Evolutionary conservation across 257 asterid genomes (phyloP), one percentile per base, ranked within the genome.

Genomic region (Galeopsis tetrahit): DNA sequence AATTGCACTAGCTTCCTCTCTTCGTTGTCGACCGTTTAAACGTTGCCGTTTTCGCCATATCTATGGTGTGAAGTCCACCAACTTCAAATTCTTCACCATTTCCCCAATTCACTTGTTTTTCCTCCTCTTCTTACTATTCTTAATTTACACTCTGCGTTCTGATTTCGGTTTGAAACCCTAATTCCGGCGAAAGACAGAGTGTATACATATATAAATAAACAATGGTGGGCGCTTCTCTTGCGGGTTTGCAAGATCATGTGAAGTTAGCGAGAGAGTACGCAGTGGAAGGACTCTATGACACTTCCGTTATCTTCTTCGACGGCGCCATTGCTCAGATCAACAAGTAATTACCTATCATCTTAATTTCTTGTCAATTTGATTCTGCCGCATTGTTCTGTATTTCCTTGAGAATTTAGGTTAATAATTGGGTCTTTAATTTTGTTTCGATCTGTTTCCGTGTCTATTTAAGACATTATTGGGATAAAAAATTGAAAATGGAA

Each of bases 291-390:
- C 94, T 89, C 11, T 93, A 91, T 58, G 98, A 90, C 63, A 89
- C 96, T 57, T 84, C 97, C 9, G 66, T 93, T 33, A 91, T 93
- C 85, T 93, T 93, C 92, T 93, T 93, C 86, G 98, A 93, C 72
- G 98, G 97, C 46, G 94, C 96, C 70, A 87, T 93, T 80, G 96
- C 97, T 73, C 98, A 91, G 91, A 93, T 93, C 90, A 91, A 91
- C 87, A 91, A 89, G 98, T 93, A 89, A 36, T 10, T 42, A 13
- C 51, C 72, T 52, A 38, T 78, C 52, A 3, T 42, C 49, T 59
- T 15, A 46, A 48, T 40, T 5, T 63, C 21, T 42, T 70, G 55
- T 44, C 52, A 51, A 44, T 53, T 58, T 40, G n/a, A 53, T 28
- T 21, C 61, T 42, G 7, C 63, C 34, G 59, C 43, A 33, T 46